Evolutionary conservation across 169 alveolate genomes (phyloP).

Genomic region (Neospora caninum): DNA sequence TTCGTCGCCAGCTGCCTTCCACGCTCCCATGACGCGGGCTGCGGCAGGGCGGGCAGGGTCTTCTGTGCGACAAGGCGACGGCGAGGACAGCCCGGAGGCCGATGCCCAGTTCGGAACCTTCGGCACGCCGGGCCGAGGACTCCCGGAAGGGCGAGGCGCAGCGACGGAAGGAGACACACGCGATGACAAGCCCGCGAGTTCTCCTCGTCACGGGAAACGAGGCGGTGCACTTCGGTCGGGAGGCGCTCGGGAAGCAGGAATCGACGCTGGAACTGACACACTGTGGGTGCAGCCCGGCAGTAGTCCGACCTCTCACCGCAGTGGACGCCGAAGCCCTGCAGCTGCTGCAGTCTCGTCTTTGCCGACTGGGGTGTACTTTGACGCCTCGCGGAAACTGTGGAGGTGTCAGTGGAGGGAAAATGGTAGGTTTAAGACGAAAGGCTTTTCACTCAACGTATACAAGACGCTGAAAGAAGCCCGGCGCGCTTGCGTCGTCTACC

Average conservation of each 20-base stretch:
- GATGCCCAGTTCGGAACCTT: background rate
- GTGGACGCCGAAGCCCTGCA: slow-evolving; percentile 3
- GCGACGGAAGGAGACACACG: background rate
- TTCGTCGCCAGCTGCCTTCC: background rate
- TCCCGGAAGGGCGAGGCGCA: background rate
- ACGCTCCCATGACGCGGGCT: background rate
- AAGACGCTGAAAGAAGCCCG: slow-evolving; percentile 86
- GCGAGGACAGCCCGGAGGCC: background rate
- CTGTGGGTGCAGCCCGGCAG: background rate
- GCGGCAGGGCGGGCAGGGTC: background rate
- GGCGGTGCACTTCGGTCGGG: background rate
- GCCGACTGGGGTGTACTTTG: slow-evolving; percentile 90
- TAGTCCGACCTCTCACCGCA: background rate
- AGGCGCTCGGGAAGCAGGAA: background rate
- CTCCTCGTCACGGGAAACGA: background rate
- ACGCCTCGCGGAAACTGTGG: slow-evolving; percentile 88
- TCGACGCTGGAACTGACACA: background rate
- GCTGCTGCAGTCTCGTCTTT: background rate
- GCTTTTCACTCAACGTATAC: slow-evolving; percentile 84
- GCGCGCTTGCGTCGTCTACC: slow-evolving; percentile 82
- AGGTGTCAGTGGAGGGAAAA: slow-evolving; percentile 91
- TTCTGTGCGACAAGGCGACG: background rate
- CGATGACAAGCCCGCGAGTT: background rate
- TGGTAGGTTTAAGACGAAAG: slow-evolving; percentile 88
- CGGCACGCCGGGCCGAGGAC: background rate